Evolutionary conservation across 768 basidiomycete species (phyloP).

Genomic region (Amanita rubescens): DNA sequence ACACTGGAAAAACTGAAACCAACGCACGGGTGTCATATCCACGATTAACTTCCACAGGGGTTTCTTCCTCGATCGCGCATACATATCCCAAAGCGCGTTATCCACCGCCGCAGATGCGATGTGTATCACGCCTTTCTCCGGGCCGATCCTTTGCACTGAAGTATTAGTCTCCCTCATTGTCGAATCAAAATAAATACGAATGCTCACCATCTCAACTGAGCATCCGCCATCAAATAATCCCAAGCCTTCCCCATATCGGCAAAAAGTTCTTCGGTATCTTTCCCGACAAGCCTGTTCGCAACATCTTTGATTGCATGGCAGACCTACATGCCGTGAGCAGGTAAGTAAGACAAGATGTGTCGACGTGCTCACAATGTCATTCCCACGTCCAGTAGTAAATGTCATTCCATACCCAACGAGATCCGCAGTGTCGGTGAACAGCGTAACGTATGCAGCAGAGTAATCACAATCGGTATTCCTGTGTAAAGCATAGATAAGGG

Average conservation of each 20-base stretch:
- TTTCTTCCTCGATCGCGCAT: conserved; percentile 68
- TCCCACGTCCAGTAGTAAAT: conserved; percentile 91
- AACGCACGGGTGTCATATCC: conserved; percentile 70
- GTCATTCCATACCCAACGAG: conserved; percentile 92
- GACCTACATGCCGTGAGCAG: conserved; percentile 51
- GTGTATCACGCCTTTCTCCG: conserved; percentile 94
- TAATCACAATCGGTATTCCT: conserved; percentile 97
- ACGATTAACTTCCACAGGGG: conserved; percentile 92
- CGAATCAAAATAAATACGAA: not conserved
- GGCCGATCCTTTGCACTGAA: conserved; percentile 54
- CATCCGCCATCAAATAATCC: conserved; percentile 81
- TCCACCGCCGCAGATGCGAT: conserved; percentile 84
- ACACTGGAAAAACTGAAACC: no score
- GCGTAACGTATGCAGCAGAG: conserved; percentile 83
- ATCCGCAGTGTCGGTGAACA: conserved; percentile 61
- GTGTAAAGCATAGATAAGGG: not conserved
- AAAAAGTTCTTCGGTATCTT: conserved; percentile 76
- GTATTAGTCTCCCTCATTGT: not conserved
- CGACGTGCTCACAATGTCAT: conserved; percentile 70
- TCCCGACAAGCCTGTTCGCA: conserved; percentile 75
- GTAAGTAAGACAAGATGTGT: not conserved
- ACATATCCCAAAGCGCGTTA: conserved; percentile 95
- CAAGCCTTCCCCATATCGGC: conserved; percentile 87
- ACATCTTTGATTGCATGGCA: conserved; percentile 76
- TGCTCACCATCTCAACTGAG: conserved; percentile 82